Evolutionary conservation across 208 protist genomes (phyloP).

Genomic region (Leishmania lainsoni): DNA sequence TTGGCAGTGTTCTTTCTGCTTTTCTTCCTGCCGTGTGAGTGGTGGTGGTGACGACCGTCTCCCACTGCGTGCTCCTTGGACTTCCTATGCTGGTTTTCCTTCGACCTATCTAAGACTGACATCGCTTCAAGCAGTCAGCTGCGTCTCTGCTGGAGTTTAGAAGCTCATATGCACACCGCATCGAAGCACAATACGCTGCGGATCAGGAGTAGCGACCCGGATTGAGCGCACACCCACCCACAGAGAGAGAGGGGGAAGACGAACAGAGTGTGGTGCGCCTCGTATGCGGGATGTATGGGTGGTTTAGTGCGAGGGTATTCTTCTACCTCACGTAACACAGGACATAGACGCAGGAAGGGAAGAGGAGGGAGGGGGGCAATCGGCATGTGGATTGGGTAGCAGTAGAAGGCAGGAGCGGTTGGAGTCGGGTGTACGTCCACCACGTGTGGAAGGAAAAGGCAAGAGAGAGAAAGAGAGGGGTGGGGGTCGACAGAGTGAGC

Average conservation of each 20-base stretch:
- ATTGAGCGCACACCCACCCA: background rate
- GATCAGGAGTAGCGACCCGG: background rate
- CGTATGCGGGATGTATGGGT: background rate
- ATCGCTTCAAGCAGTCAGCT: background rate
- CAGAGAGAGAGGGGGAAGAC: background rate
- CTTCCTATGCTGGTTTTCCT: constrained; percentile 11
- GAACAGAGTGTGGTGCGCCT: background rate
- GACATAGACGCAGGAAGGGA: background rate
- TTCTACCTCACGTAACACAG: background rate
- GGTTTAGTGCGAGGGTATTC: background rate
- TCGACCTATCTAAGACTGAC: background rate
- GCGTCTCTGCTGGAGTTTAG: background rate
- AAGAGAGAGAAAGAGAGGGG: too few relatives aligned
- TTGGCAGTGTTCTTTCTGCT: background rate
- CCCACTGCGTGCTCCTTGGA: constrained; percentile 1
- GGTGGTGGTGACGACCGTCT: background rate
- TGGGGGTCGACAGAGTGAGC: background rate
- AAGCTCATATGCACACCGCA: background rate
- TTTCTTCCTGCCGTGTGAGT: constrained; percentile 7
- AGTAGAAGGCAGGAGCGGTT: background rate
- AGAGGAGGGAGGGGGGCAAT: too few relatives aligned
- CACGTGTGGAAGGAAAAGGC: background rate
- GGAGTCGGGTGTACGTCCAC: background rate
- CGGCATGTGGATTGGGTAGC: background rate
- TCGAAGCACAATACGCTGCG: background rate